Conservation (phyloP, 1,284 basidiomycete species). For the Malassezia cuniculi region DNA sequence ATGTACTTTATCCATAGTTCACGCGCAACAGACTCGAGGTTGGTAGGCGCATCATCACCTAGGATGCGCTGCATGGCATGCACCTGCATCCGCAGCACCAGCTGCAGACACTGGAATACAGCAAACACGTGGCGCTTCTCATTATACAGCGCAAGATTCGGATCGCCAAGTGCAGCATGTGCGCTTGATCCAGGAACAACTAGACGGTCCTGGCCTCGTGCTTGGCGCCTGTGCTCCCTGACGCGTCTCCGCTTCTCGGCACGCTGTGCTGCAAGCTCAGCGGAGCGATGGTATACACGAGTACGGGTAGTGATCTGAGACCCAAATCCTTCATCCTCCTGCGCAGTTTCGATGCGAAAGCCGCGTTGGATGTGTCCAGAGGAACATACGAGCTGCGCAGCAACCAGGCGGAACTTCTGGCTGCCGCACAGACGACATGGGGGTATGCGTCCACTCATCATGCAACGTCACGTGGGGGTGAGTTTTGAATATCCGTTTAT, state of each 20-base stretch:
- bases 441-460: too few species aligned
- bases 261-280: conserved; percentile 8
- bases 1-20: conserved; percentile 21
- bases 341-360: conserved; percentile 13
- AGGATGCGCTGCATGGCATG: conserved; percentile 5
- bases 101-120: conserved; percentile 17
- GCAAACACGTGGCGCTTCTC: conserved; percentile 9
- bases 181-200: conserved; percentile 4
- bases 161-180: conserved; percentile 1
- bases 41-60: neutral
- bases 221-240: conserved; percentile 1
- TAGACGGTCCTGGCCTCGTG: conserved; percentile 2
- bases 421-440: conserved; percentile 13
- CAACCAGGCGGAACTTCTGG: conserved; percentile 10
- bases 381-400: conserved; percentile 13
- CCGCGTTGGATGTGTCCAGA: conserved; percentile 13
- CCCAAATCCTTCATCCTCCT: conserved; percentile 13
- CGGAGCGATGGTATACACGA: conserved; percentile 4
- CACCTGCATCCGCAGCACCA: conserved; percentile 22
- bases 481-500: too few species aligned
- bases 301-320: conserved; percentile 14
- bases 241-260: conserved; percentile 1
- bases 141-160: neutral
- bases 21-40: conserved; percentile 10
- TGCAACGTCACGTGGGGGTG: too few species aligned